Evolutionary conservation across 352 stramenopile species (phyloP).

Genomic region (Globisporangium recalcitrans): DNA sequence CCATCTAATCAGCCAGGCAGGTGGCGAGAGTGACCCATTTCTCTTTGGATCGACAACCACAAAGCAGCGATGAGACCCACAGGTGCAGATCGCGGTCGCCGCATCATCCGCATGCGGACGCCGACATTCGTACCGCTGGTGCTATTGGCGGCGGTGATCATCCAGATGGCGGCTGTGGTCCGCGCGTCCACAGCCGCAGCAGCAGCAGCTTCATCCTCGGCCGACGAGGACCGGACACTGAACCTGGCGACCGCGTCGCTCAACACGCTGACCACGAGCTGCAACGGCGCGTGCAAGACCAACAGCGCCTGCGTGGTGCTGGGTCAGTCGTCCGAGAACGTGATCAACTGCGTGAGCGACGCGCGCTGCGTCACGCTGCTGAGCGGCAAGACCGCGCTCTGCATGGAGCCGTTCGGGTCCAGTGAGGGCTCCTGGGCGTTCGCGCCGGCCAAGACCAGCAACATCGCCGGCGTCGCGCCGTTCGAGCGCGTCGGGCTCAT

Average conservation of each 20-base stretch:
- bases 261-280: conserved; percentile 76
- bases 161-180: not conserved
- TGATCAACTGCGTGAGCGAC: conserved; percentile 75
- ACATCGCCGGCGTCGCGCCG: conserved; percentile 39
- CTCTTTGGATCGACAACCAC: not conserved
- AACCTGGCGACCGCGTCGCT: conserved; percentile 21
- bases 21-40: not conserved
- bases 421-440: conserved; percentile 44
- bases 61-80: not conserved
- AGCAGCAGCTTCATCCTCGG: conserved; percentile 10
- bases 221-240: conserved; percentile 9
- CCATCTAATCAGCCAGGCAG: too few species aligned
- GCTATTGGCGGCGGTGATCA: not conserved
- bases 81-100: not conserved
- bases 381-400: conserved; percentile 60
- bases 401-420: conserved; percentile 49
- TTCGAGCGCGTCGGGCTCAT: conserved; percentile 72
- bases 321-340: conserved; percentile 45
- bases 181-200: not conserved
- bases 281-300: conserved; percentile 57
- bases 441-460: conserved; percentile 41
- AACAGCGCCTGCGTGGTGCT: conserved; percentile 64
- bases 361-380: conserved; percentile 60
- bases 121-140: not conserved
- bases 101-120: not conserved